These are phyloP conservation scores for Trichoderma erinaceum DNA, from an alignment of 495 filamentous ascomycete genomes.

Conservation along the genomic window DNA sequence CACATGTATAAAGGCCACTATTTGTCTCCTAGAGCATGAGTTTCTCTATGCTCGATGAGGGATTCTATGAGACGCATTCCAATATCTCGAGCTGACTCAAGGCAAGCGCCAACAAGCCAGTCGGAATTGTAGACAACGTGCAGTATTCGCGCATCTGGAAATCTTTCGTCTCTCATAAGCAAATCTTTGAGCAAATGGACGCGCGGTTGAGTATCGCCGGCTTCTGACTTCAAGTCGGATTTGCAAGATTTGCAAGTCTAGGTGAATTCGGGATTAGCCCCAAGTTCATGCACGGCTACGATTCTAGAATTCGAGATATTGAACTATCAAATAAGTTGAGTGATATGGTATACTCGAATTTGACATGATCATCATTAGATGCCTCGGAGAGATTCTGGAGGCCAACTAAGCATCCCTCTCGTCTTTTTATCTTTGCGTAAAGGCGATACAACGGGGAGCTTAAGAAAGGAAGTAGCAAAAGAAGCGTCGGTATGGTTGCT, in stretches of 20 bases:
- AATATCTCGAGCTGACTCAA: background rate
- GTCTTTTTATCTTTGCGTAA: background rate
- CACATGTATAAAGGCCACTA: background rate
- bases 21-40: background rate
- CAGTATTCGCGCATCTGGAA: background rate
- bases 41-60: background rate
- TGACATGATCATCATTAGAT: background rate
- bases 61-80: background rate
- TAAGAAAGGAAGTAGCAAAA: background rate
- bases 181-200: background rate
- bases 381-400: background rate
- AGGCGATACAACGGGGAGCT: background rate
- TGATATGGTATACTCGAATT: background rate
- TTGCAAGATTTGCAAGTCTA: background rate
- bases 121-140: background rate
- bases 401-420: background rate
- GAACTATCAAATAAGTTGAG: background rate
- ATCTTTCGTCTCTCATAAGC: background rate
- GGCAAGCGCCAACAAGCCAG: background rate
- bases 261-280: background rate
- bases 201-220: background rate
- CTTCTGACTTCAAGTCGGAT: background rate
- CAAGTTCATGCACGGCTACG: background rate
- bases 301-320: background rate
- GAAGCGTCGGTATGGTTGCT: background rate